phyloP scores from a whole-genome alignment of 176 grass and related monocot genomes.

The Oryza officinalis region DNA sequence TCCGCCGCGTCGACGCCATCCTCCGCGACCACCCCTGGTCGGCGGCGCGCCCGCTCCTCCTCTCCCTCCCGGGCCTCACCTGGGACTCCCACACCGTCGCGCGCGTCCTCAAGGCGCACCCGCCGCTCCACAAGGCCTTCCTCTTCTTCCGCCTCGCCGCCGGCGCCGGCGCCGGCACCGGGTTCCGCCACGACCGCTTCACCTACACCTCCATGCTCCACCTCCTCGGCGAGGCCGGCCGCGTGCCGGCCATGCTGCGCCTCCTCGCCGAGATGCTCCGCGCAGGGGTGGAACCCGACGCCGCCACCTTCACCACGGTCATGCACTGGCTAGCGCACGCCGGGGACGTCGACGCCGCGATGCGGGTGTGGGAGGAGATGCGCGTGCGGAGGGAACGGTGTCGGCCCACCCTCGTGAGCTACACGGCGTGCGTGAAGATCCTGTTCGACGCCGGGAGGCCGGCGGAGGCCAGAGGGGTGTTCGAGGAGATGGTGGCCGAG shows the following conservation, averaged over 20 bases:
- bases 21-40: slow-evolving; percentile 65
- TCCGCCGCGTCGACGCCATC: slow-evolving; percentile 52
- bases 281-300: slow-evolving; percentile 49
- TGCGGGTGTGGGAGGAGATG: slow-evolving; percentile 75
- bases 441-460: slow-evolving; percentile 59
- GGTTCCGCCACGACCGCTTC: slow-evolving; percentile 74
- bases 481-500: slow-evolving; percentile 62
- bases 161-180: background rate
- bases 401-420: slow-evolving; percentile 65
- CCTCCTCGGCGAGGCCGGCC: slow-evolving; percentile 70
- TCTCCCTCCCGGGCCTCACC: slow-evolving; percentile 42
- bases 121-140: slow-evolving; percentile 68
- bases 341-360: slow-evolving; percentile 58
- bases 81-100: slow-evolving; percentile 81
- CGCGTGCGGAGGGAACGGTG: slow-evolving; percentile 20
- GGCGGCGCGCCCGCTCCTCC: slow-evolving; percentile 47
- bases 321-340: slow-evolving; percentile 67
- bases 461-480: slow-evolving; percentile 44
- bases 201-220: slow-evolving; percentile 84
- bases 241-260: slow-evolving; percentile 58
- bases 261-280: slow-evolving; percentile 64
- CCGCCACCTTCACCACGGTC: slow-evolving; percentile 61
- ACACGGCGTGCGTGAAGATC: slow-evolving; percentile 72
- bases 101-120: slow-evolving; percentile 82
- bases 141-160: slow-evolving; percentile 75